These are phyloP conservation scores for Chaetomium fimeti DNA, from an alignment of 495 filamentous ascomycete genomes.

Conservation along the genomic window DNA sequence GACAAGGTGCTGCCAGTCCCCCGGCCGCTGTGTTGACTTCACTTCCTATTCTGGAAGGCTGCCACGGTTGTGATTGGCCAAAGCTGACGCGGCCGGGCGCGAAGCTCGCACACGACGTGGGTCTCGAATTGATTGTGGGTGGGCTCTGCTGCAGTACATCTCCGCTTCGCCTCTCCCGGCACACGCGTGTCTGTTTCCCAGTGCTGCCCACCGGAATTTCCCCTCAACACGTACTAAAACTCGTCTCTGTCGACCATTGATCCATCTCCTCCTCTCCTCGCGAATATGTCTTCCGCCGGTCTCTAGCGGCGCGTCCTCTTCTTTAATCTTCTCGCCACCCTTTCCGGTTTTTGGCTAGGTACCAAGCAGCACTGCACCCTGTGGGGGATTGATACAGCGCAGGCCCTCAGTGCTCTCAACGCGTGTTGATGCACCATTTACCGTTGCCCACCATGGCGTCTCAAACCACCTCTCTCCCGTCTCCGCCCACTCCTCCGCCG, in stretches of 20 bases:
- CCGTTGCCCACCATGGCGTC: neutral
- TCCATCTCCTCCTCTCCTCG: neutral
- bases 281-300: neutral
- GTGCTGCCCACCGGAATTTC: neutral
- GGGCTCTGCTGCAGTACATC: neutral
- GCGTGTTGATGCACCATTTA: neutral
- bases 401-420: neutral
- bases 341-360: neutral
- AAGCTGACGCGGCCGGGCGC: conserved; percentile 25
- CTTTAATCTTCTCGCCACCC: neutral
- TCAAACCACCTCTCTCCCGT: neutral
- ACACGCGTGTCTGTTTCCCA: neutral
- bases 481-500: neutral
- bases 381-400: neutral
- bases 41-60: conserved; percentile 27
- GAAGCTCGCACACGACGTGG: conserved; percentile 25
- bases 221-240: neutral
- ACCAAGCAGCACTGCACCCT: no score
- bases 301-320: neutral
- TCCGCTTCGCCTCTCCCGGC: neutral
- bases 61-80: conserved; percentile 24
- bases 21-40: conserved; percentile 25
- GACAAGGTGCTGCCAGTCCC: neutral
- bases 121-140: conserved; percentile 8
- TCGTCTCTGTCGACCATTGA: neutral